Conservation (phyloP, 1,139 yeast species). For the Blastobotrys apis region DNA sequence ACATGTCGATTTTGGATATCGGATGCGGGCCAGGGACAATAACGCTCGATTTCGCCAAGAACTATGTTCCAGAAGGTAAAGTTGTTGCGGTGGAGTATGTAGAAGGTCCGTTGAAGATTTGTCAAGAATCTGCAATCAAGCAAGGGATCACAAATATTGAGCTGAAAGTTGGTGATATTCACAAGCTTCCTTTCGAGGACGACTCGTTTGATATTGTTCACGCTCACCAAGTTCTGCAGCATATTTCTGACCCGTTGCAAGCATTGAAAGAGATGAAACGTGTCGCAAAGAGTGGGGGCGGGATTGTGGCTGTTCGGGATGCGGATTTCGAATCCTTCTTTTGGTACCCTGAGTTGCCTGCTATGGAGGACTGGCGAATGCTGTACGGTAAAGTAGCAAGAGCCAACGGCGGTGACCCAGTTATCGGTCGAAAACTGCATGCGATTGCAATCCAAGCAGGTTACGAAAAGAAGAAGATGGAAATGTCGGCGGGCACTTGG, state of each 20-base stretch:
- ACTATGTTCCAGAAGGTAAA: constrained; percentile 32
- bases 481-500: constrained; percentile 23
- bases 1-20: constrained; percentile 38
- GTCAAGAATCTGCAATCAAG: constrained; percentile 23
- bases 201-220: constrained; percentile 40
- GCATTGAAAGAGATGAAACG: constrained; percentile 29
- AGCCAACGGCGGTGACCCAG: constrained; percentile 26
- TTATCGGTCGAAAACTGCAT: constrained; percentile 21
- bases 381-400: constrained; percentile 22
- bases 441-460: constrained; percentile 25
- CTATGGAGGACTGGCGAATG: constrained; percentile 19
- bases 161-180: constrained; percentile 37
- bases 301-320: constrained; percentile 36
- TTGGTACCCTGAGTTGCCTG: constrained; percentile 24
- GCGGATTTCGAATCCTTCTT: constrained; percentile 30
- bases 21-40: constrained; percentile 46
- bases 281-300: constrained; percentile 29
- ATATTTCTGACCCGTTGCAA: constrained; percentile 36
- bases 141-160: constrained; percentile 27
- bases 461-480: constrained; percentile 16
- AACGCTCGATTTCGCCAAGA: constrained; percentile 38
- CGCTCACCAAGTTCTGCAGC: constrained; percentile 42
- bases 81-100: constrained; percentile 40
- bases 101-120: constrained; percentile 33
- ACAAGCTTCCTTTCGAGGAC: constrained; percentile 38